Base-by-base conservation (phyloP, 1,139 yeast species). In the Chernovozyma sophiae-reginae region DNA sequence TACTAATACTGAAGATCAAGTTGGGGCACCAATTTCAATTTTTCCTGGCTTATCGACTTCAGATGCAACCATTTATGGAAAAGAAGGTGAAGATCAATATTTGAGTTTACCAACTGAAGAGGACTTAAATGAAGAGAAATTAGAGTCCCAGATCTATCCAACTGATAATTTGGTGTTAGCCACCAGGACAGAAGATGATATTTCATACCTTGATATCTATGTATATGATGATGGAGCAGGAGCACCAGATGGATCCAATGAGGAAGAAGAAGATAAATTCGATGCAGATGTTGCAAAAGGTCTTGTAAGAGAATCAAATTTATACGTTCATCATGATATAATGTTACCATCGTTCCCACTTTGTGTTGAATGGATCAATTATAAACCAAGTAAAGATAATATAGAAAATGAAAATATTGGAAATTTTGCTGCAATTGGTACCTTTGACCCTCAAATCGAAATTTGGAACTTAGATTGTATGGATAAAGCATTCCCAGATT, bases 321-420 rank as follows among this genome's bases (percentile, higher is more conserved):
- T 92, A 47, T 92, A 92, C 52, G 95, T 92, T 36, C 99, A 92
- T 56, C 99, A 92, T 63, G 98, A 94, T 59, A 68, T 92, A 47
- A 86, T 92, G 96, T 74, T 92, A 42, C 98, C 99, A 2, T 86
- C 97, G 2, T 92, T 92, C 72, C 99, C 99, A 31, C 72, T 92
- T 43, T 86, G 97, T 58, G 92, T 92, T 25, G 98, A 94, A 61
- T 90, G 98, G 97, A 62, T 92, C 44, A 85, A 87, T 59, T 85
- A 75, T 58, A 74, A 72, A 47, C 87, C 90, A 24, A 73, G 71
- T 8, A 49, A 48, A 35, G 55, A 58, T 14, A 53, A 59, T 5
- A 55, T 45, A 27, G 49, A 58, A 30, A 55, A 56, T 10, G 58
- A 56, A 25, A 73, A 76, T 43, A 66, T 80, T 29, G 97, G 95